Conservation (phyloP, 208 protist species). For the Zelonia costaricensis region DNA sequence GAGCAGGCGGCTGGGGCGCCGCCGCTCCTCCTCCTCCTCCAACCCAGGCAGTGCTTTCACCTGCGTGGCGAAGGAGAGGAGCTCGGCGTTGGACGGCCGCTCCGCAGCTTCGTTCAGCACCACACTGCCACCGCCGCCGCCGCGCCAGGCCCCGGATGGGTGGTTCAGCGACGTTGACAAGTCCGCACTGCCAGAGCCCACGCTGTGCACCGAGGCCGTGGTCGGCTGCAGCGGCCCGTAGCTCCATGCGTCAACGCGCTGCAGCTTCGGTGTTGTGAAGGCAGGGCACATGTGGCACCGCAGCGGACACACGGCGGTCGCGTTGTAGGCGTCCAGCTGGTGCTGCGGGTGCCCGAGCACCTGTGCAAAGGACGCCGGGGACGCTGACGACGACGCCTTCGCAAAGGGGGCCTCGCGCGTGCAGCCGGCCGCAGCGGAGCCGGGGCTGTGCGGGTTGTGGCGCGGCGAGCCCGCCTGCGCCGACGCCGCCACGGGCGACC, state of each 20-base stretch:
- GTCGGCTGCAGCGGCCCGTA: constrained; percentile 49
- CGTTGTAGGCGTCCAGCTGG: constrained; percentile 36
- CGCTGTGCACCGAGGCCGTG: neutral
- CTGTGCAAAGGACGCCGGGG: constrained; percentile 4
- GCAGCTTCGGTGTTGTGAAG: constrained; percentile 55
- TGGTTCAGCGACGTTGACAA: too few species aligned
- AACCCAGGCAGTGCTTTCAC: neutral
- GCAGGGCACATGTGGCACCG: constrained; percentile 54
- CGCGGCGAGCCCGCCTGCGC: neutral
- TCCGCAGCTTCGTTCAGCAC: neutral
- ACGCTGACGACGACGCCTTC: neutral
- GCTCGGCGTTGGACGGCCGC: neutral
- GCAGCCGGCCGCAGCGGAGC: too few species aligned
- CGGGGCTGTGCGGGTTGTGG: neutral
- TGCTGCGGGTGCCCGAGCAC: constrained; percentile 18
- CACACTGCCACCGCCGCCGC: neutral
- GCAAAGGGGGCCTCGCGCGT: neutral
- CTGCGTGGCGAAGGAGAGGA: neutral
- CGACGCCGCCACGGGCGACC: neutral
- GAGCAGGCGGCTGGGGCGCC: neutral
- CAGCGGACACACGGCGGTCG: constrained; percentile 27
- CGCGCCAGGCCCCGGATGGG: neutral
- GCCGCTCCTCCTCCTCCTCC: neutral
- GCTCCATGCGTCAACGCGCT: constrained; percentile 54
- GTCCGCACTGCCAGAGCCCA: neutral